Conservation (phyloP, 1,139 yeast genomes). For the Kluyveromyces sp. region DNA sequence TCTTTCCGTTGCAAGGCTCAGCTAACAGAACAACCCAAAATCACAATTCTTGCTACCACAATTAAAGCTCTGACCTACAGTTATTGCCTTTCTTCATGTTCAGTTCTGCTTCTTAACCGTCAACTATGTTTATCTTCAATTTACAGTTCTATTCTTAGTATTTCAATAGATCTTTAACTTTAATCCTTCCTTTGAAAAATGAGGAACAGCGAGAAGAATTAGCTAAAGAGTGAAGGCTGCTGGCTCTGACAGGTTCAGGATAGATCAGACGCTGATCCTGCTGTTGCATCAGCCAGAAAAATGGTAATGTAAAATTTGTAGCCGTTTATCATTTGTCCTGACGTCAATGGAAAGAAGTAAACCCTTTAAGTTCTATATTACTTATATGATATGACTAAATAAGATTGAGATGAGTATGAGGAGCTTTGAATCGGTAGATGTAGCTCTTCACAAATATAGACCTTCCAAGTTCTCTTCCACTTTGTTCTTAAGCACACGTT, state of each 20-base stretch:
- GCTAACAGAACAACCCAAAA: neutral
- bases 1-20: neutral
- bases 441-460: conserved; percentile 52
- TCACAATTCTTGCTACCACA: neutral
- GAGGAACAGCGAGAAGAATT: no score
- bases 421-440: neutral
- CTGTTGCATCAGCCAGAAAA: no score
- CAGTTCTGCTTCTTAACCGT: neutral
- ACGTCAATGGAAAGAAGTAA: no score
- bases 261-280: no score
- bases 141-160: neutral
- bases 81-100: neutral
- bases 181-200: neutral
- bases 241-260: no score
- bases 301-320: no score
- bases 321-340: no score
- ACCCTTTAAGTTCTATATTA: no score
- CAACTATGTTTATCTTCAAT: no score
- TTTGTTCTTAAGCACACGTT: conserved; percentile 94
- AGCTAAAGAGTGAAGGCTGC: no score
- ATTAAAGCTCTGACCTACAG: neutral
- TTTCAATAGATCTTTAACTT: neutral
- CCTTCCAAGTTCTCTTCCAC: conserved; percentile 97
- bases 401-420: no score
- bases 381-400: no score